Evolutionary conservation across 192 early-diverging fungal genomes (phyloP).

Genomic region (Coemansia pectinata): DNA sequence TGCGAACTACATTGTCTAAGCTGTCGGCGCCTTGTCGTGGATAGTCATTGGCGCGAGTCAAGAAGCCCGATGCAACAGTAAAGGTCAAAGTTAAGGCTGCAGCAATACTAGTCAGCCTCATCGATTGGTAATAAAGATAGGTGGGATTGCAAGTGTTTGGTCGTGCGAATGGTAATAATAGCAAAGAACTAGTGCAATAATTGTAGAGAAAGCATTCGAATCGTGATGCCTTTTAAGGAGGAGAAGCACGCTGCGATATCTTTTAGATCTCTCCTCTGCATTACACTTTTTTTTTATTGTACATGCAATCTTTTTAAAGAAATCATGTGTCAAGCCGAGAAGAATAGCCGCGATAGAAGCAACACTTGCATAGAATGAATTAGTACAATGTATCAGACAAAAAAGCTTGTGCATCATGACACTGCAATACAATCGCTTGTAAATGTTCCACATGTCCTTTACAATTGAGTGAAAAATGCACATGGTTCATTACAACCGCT

Average conservation of each 20-base stretch:
- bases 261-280: background rate
- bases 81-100: background rate
- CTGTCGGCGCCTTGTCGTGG: background rate
- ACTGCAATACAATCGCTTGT: background rate
- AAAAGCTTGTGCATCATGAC: background rate
- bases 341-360: background rate
- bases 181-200: background rate
- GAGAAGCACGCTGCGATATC: background rate
- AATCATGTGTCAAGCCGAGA: constrained; percentile 2
- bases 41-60: background rate
- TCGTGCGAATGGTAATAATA: background rate
- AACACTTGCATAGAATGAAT: background rate
- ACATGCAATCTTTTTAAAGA: background rate
- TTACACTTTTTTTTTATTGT: background rate
- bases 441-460: background rate
- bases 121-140: background rate
- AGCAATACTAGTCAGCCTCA: background rate
- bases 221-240: background rate
- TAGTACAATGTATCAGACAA: background rate
- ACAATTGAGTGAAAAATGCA: background rate
- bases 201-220: background rate
- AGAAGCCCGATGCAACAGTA: background rate
- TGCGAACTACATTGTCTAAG: background rate
- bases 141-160: background rate
- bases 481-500: background rate